Conservation (phyloP, 2,329 filamentous ascomycete genomes). For the Xylariaceae sp. region DNA sequence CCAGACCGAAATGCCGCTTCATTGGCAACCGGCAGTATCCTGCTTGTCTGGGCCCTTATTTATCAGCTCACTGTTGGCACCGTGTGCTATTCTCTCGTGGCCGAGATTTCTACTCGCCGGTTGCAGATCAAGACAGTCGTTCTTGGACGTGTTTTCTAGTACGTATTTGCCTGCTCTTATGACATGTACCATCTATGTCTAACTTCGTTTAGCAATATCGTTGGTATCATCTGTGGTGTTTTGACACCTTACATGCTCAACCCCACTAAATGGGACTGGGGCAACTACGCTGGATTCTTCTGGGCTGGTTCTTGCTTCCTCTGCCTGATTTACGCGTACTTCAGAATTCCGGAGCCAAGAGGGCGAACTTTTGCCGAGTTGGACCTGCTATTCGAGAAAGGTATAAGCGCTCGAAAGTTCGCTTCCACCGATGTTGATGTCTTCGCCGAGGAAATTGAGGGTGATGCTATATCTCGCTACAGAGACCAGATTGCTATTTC, state of each 20-base stretch:
- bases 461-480: conserved; percentile 46
- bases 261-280: conserved; percentile 81
- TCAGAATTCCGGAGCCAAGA: conserved; percentile 73
- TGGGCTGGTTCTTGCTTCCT: conserved; percentile 78
- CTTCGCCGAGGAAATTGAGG: conserved; percentile 49
- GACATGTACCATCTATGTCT: not conserved
- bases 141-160: conserved; percentile 73
- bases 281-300: conserved; percentile 84
- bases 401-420: conserved; percentile 70
- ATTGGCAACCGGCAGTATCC: conserved; percentile 77
- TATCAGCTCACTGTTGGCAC: conserved; percentile 88
- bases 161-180: conserved; percentile 23
- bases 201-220: conserved; percentile 57
- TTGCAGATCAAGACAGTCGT: conserved; percentile 91
- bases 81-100: conserved; percentile 83
- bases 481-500: conserved; percentile 36
- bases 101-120: conserved; percentile 76
- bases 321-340: conserved; percentile 78
- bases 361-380: conserved; percentile 83
- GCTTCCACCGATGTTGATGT: conserved; percentile 54
- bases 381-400: conserved; percentile 76
- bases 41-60: conserved; percentile 76
- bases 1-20: conserved; percentile 60
- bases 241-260: conserved; percentile 93
- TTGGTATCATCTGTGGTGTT: conserved; percentile 76